Conservation (phyloP, 495 filamentous ascomycete species). For the Thozetella sp. region DNA sequence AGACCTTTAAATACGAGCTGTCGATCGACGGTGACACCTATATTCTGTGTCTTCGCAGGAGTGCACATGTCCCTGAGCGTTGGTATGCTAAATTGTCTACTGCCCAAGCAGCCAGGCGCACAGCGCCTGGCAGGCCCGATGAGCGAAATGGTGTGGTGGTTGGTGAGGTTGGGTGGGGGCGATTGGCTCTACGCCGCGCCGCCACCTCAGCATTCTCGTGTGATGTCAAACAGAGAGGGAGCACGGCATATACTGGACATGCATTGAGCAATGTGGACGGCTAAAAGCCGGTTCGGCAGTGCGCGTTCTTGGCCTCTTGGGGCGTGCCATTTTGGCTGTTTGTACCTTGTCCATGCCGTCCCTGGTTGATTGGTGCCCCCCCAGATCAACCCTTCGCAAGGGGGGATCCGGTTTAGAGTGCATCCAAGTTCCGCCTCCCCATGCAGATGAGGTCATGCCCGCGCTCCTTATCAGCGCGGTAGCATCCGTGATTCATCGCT, state of each 20-base stretch:
- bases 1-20: too few relatives aligned
- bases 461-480: not conserved
- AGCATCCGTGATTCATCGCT: not conserved
- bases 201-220: too few relatives aligned
- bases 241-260: not conserved
- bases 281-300: constrained; percentile 1
- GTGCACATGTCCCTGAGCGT: too few relatives aligned
- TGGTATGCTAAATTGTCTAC: too few relatives aligned
- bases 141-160: too few relatives aligned
- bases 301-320: not conserved
- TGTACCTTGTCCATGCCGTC: not conserved
- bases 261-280: not conserved
- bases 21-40: too few relatives aligned
- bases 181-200: too few relatives aligned
- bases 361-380: not conserved
- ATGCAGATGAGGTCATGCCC: constrained; percentile 1
- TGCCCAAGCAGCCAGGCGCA: too few relatives aligned
- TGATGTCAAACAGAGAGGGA: not conserved
- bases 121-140: too few relatives aligned
- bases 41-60: too few relatives aligned
- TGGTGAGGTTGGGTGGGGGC: too few relatives aligned
- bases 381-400: not conserved
- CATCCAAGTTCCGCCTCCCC: not conserved
- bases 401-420: not conserved
- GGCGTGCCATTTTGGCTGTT: not conserved